Conservation (phyloP, 129 eudicot genomes). For the Flaveria sonorensis region DNA sequence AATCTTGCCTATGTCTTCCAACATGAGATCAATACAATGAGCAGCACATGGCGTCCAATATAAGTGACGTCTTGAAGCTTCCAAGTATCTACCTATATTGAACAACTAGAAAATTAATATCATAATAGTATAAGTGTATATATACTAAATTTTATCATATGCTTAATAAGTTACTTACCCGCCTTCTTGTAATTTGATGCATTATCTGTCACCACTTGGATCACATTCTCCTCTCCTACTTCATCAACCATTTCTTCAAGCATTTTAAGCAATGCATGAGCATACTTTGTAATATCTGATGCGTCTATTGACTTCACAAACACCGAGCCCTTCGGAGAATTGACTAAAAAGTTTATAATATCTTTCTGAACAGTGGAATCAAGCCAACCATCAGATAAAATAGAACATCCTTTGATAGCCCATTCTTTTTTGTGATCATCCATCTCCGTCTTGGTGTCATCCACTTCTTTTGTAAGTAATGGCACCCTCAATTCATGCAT, state of each 20-base stretch:
- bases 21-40: conserved; percentile 25
- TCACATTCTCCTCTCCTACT: not conserved
- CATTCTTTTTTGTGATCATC: not conserved
- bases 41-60: not conserved
- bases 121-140: not conserved
- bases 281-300: not conserved
- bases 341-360: not conserved
- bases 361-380: not conserved
- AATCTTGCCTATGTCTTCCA: conserved; percentile 18
- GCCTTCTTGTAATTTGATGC: not conserved
- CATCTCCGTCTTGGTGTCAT: not conserved
- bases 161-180: not conserved
- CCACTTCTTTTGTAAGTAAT: not conserved
- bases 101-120: not conserved
- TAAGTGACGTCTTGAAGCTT: not conserved
- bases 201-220: not conserved
- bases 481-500: not conserved
- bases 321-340: not conserved
- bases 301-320: not conserved
- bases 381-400: not conserved
- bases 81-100: not conserved
- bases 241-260: not conserved
- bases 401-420: not conserved
- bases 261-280: not conserved
- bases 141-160: too few relatives aligned